Evolutionary conservation across 2,329 filamentous ascomycete genomes (phyloP).

Genomic region (Drechslerella coelobrocha): DNA sequence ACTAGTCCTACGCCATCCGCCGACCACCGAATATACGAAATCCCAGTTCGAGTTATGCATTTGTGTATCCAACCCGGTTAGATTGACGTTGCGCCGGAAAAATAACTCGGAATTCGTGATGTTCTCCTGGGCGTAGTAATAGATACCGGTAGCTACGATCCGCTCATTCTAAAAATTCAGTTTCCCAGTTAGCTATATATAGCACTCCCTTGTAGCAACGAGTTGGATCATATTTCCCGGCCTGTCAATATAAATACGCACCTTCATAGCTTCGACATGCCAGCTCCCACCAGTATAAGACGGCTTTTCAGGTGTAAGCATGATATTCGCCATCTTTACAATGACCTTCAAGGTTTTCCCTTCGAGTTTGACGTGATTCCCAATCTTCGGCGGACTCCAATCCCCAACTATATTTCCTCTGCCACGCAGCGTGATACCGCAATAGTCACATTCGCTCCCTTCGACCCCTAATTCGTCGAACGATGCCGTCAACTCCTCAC

Average conservation of each 20-base stretch:
- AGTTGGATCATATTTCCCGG: neutral
- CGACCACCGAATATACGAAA: neutral
- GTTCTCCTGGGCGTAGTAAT: conserved; percentile 69
- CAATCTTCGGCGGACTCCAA: neutral
- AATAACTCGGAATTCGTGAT: conserved; percentile 63
- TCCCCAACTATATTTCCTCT: neutral
- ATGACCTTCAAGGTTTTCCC: conserved; percentile 66
- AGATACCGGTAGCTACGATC: conserved; percentile 69
- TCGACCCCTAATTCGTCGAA: neutral
- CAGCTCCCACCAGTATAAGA: conserved; percentile 65
- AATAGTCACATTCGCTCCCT: neutral
- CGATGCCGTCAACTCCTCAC: conserved; percentile 1
- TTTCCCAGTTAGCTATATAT: no score
- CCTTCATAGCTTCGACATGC: conserved; percentile 65
- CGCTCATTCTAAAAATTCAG: conserved; percentile 65
- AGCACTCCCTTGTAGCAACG: no score
- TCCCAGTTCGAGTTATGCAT: neutral
- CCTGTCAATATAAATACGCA: neutral
- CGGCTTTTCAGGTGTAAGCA: conserved; percentile 64
- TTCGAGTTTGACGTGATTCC: neutral
- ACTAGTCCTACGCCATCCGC: conserved; percentile 45
- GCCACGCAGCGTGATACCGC: neutral
- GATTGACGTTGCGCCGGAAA: conserved; percentile 62
- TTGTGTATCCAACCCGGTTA: neutral
- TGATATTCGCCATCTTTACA: conserved; percentile 68